Evolutionary conservation across 352 stramenopile genomes (phyloP).

Genomic region (Globisporangium carolinianum): DNA sequence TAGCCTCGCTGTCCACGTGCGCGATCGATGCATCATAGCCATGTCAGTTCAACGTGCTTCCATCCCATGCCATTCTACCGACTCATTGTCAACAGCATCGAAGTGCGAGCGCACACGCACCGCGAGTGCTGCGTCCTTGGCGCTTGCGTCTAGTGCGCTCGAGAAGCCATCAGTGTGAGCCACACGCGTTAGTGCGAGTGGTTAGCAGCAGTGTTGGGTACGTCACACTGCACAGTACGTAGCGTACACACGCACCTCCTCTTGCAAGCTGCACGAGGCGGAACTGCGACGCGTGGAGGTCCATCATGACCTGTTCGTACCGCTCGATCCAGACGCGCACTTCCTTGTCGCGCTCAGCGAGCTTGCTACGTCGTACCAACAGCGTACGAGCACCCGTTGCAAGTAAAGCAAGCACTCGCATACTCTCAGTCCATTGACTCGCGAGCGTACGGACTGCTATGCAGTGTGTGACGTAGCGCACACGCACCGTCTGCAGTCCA

Average conservation of each 20-base stretch:
- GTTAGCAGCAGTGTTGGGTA: background rate
- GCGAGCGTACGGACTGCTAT: no score
- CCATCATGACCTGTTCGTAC: constrained; percentile 83
- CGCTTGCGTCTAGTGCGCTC: constrained; percentile 37
- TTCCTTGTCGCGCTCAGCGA: constrained; percentile 44
- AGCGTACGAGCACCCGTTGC: background rate
- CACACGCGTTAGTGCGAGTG: no score
- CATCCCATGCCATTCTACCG: no score
- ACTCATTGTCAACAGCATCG: no score
- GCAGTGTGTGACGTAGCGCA: background rate
- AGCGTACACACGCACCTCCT: constrained; percentile 33
- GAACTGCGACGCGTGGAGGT: constrained; percentile 71
- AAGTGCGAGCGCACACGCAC: constrained; percentile 13
- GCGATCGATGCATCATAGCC: no score
- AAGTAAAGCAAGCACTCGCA: background rate
- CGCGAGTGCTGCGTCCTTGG: constrained; percentile 53
- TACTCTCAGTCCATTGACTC: background rate
- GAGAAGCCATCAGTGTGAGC: no score
- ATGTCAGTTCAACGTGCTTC: background rate
- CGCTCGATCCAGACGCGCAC: constrained; percentile 66
- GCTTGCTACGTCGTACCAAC: constrained; percentile 17
- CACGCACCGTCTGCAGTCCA: constrained; percentile 57
- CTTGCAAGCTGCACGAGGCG: constrained; percentile 52
- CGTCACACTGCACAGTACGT: background rate
- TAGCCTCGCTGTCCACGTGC: constrained; percentile 33